These are phyloP conservation scores for Fusarium continuum DNA, from an alignment of 2,329 filamentous ascomycete genomes.

Conservation along the genomic window DNA sequence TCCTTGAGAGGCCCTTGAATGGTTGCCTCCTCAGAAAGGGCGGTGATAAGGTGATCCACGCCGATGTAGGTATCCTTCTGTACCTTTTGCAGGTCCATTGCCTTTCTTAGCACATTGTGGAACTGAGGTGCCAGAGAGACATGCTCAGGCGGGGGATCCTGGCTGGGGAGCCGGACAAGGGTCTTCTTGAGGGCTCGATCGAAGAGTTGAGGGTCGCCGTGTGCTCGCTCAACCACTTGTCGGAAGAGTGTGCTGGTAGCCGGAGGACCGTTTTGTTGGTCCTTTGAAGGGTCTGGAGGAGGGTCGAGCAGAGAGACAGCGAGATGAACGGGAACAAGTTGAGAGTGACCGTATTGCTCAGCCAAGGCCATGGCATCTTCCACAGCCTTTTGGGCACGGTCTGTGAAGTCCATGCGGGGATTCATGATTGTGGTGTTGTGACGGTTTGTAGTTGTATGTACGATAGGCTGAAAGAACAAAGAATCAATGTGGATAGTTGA, in stretches of 20 bases:
- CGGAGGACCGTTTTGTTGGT: conserved; percentile 80
- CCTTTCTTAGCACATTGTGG: conserved; percentile 81
- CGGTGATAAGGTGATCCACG: conserved; percentile 91
- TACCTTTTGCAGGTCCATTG: conserved; percentile 92
- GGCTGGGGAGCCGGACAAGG: conserved; percentile 88
- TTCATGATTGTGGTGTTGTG: conserved; percentile 64
- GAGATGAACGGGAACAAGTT: conserved; percentile 89
- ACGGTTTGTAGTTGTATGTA: conserved; percentile 1
- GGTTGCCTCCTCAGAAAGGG: conserved; percentile 79
- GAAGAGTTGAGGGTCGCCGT: conserved; percentile 89
- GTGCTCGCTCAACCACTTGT: conserved; percentile 92
- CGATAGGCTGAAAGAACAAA: conserved; percentile 5
- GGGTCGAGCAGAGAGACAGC: conserved; percentile 84
- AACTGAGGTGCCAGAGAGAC: conserved; percentile 85
- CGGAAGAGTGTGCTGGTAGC: conserved; percentile 81
- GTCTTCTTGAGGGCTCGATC: conserved; percentile 91
- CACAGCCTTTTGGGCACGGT: conserved; percentile 88
- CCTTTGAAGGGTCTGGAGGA: conserved; percentile 78
- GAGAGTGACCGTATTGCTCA: conserved; percentile 88
- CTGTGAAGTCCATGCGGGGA: conserved; percentile 89
- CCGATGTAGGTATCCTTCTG: conserved; percentile 97
- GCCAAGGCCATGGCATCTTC: conserved; percentile 88
- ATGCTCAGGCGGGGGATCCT: conserved; percentile 92
- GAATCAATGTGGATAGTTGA: conserved; percentile 4
- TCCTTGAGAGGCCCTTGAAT: conserved; percentile 82